Conservation (phyloP, 805 yeast species). For the Starmerella lactis-condensi region DNA sequence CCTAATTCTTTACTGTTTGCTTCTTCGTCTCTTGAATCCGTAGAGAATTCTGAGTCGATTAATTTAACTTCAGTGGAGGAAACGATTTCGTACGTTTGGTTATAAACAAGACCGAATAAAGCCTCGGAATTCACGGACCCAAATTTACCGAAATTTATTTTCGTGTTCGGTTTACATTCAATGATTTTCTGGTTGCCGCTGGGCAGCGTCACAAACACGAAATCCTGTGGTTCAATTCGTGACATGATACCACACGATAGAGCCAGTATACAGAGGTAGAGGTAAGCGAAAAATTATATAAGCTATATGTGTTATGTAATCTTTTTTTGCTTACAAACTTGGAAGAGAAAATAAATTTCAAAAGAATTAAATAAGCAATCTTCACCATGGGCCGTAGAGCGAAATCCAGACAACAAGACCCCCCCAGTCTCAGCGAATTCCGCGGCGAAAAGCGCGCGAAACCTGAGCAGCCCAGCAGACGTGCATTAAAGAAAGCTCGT, state of each 20-base stretch:
- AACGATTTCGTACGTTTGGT: slow-evolving; percentile 71
- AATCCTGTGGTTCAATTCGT: slow-evolving; percentile 31
- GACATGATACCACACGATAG: slow-evolving; percentile 4
- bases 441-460: slow-evolving; percentile 21
- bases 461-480: slow-evolving; percentile 17
- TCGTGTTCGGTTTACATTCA: slow-evolving; percentile 40
- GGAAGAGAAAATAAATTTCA: background rate
- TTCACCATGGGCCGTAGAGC: slow-evolving; percentile 73
- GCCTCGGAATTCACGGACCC: slow-evolving; percentile 65
- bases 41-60: slow-evolving; percentile 20
- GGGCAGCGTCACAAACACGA: slow-evolving; percentile 57
- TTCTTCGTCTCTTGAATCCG: slow-evolving; percentile 24
- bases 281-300: too few relatives aligned
- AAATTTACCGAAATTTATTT: slow-evolving; percentile 70
- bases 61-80: slow-evolving; percentile 28
- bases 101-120: slow-evolving; percentile 64
- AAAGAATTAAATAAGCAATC: background rate
- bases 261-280: too few relatives aligned
- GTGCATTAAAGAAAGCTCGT: slow-evolving; percentile 18
- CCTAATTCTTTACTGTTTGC: slow-evolving; percentile 1
- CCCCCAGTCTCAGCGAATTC: slow-evolving; percentile 77
- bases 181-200: slow-evolving; percentile 61
- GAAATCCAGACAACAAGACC: slow-evolving; percentile 80
- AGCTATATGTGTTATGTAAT: too few relatives aligned
- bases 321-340: too few relatives aligned